Base-by-base conservation (phyloP, 148 eudicot species). In the Simmondsia chinensis region DNA sequence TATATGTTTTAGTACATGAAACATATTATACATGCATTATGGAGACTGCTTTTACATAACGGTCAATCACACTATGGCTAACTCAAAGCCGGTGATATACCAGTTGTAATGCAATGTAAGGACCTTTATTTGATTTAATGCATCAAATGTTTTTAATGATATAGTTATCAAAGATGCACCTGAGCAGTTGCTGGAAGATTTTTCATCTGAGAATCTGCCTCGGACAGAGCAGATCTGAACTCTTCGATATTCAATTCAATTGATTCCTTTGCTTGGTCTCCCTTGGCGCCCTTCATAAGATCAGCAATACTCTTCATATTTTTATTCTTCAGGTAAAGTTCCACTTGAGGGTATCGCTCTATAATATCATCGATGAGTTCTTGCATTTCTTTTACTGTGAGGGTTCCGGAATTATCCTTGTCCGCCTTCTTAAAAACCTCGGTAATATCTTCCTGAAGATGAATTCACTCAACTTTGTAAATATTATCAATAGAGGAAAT, bases 171-270 rank as follows among this genome's bases (percentile, higher is more conserved):
- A 51, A 33, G n/a, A 20, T 19, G 32, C 7, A 85, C 95, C 86
- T 85, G 91, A 38, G 95, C 95, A 20, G 95, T 86, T 57, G 95
- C 91, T 4, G 91, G 95, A 43, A 77, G 87, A 62, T 75, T 81
- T 64, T 86, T 86, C 86, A 85, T 70, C 57, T 81, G 76, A 22
- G 79, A 57, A 56, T 86, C 95, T 2, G 71, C 91, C 57, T 81
- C 52, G 8, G 87, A 77, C 22, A 86, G 72, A 44, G 87, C 95
- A 11, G 50, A 33, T 45, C 75, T 75, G 50, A 86, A 78, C 28
- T 86, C 80, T 33, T 86, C 91, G 36, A 88, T 79, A 43, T 77
- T 67, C 52, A 88, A 66, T 48, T 83, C 94, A 40, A 83, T 54
- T 9, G 94, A 72, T 73, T 80, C 80, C 54, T 80, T 88, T 37